phyloP scores from a whole-genome alignment of 2,329 filamentous ascomycete genomes.

The Berkeleyomyces basicola region DNA sequence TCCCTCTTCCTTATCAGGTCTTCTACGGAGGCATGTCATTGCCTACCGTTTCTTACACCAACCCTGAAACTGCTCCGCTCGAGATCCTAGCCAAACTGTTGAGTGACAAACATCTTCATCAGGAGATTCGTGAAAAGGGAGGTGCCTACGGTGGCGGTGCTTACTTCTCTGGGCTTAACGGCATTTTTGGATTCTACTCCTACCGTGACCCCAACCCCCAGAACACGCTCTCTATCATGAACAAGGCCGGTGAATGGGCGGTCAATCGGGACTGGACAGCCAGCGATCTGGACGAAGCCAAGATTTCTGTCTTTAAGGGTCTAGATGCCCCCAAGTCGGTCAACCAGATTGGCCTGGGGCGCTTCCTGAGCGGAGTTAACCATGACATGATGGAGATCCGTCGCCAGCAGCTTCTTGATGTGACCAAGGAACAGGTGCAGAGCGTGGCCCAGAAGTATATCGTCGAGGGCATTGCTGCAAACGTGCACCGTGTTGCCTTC shows the following conservation, averaged over 20 bases:
- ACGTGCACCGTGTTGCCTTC: slow-evolving; percentile 49
- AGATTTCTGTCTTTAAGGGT: slow-evolving; percentile 82
- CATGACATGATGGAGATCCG: slow-evolving; percentile 78
- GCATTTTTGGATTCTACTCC: slow-evolving; percentile 85
- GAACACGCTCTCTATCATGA: slow-evolving; percentile 76
- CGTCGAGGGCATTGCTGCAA: slow-evolving; percentile 45
- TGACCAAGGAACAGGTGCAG: slow-evolving; percentile 63
- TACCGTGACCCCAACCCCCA: slow-evolving; percentile 92
- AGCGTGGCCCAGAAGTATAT: slow-evolving; percentile 69
- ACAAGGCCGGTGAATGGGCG: slow-evolving; percentile 67
- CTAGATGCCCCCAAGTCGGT: slow-evolving; percentile 81
- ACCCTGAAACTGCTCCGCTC: slow-evolving; percentile 58
- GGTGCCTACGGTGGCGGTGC: slow-evolving; percentile 91
- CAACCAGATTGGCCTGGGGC: slow-evolving; percentile 70
- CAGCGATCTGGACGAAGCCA: slow-evolving; percentile 84
- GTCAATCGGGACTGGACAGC: slow-evolving; percentile 65
- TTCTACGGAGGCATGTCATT: slow-evolving; percentile 79
- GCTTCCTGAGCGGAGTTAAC: slow-evolving; percentile 71
- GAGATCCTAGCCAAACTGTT: slow-evolving; percentile 82
- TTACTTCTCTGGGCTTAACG: slow-evolving; percentile 61
- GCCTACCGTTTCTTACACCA: slow-evolving; percentile 69
- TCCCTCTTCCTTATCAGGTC: slow-evolving; percentile 89
- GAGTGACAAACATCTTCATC: slow-evolving; percentile 91
- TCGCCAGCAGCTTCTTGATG: slow-evolving; percentile 72
- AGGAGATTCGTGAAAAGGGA: slow-evolving; percentile 94